phyloP scores from a whole-genome alignment of 352 stramenopile genomes.

The Blastocystis sp. region DNA sequence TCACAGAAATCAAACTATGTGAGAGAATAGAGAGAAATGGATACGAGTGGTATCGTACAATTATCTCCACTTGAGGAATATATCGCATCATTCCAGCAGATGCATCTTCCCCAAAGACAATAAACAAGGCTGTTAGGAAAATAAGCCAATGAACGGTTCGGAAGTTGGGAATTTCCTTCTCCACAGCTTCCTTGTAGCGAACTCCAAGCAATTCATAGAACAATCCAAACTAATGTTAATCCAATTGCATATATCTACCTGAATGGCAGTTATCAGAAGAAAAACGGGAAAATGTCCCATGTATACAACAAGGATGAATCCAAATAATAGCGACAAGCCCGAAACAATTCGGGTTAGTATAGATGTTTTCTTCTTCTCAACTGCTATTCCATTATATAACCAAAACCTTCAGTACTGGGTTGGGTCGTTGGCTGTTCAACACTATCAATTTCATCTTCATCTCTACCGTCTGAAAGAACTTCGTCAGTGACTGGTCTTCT shows the following conservation, averaged over 20 bases:
- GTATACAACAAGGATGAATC: slow-evolving; percentile 41
- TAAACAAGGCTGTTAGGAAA: slow-evolving; percentile 57
- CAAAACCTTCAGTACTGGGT: neutral
- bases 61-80: slow-evolving; percentile 77
- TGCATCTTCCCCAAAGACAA: slow-evolving; percentile 26
- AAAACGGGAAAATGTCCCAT: slow-evolving; percentile 42
- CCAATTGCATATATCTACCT: neutral
- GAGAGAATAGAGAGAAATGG: slow-evolving; percentile 75
- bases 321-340: slow-evolving; percentile 27
- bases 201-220: slow-evolving; percentile 81
- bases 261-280: neutral
- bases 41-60: slow-evolving; percentile 77
- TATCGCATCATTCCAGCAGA: slow-evolving; percentile 63
- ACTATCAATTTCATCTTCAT: slow-evolving; percentile 58
- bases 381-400: neutral
- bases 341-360: slow-evolving; percentile 31
- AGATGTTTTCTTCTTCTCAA: slow-evolving; percentile 46
- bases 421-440: neutral
- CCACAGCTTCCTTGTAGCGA: slow-evolving; percentile 74
- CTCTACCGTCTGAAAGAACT: slow-evolving; percentile 16
- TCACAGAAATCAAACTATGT: slow-evolving; percentile 79
- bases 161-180: slow-evolving; percentile 82
- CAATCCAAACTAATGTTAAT: slow-evolving; percentile 64
- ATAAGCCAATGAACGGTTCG: slow-evolving; percentile 70
- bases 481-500: neutral